Base-by-base conservation (phyloP, 345 rosid species). In the Camelina neglecta region DNA sequence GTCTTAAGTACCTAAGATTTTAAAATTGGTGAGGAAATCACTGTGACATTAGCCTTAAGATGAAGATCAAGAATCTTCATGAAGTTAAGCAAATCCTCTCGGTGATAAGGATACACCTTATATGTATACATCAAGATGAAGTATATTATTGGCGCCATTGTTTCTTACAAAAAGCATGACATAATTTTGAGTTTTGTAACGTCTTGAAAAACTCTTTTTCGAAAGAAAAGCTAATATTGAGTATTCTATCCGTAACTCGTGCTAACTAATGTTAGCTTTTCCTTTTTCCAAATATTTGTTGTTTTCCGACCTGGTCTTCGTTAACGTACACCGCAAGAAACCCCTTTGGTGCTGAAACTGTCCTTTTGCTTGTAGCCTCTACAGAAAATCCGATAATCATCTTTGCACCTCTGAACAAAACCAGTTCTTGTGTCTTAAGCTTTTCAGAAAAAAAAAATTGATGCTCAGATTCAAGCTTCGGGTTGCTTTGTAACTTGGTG, bases 251-350 rank as follows among this genome's bases (percentile, higher is more conserved):
- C 21, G 35, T 26, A 42, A 63, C 18, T 13, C 38, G 33, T 11
- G 35, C 18, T 33, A 33, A 20, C 18, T 33, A 66, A 2, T 4
- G 47, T 33, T 66, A 48, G 50, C 49, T 41, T 48, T 23, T 21
- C 7, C 44, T 18, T 51, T 15, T 67, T 67, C 77, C 53, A 85
- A 15, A 18, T 69, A 82, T 64, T 85, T 74, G 68, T 76, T 86
- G 75, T 73, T 84, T 33, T 80, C 60, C 60, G 1, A 26, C 29
- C 44, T 51, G 45, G 44, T 13, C 6, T 23, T 82, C 90, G 8
- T 90, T 87, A 10, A 85, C 86, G 68, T 84, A 85, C 16, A 84
- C 86, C 1, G 79, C 86, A 42, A 84, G 55, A 62, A 79, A 75
- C n/a, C 86, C 88, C 29, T 80, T 84, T 1, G 78, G 85, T 2